Base-by-base conservation (phyloP, 2,329 filamentous ascomycete species). In the Talaromyces sp. region DNA sequence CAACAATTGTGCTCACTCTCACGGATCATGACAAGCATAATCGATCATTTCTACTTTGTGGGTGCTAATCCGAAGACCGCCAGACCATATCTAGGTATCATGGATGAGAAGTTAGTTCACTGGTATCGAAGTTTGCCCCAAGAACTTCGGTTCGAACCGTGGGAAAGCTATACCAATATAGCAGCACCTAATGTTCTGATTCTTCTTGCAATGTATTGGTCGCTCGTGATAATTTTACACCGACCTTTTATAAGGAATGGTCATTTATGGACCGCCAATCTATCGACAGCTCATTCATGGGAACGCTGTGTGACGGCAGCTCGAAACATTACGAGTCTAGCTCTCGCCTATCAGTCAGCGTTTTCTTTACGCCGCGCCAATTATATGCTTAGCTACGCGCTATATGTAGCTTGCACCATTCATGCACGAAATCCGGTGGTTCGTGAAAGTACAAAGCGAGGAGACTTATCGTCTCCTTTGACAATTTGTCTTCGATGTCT, bases 201-300 rank as follows among this genome's bases (percentile, higher is more conserved):
- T 43, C 41, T 43, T 43, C 41, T 43, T 10, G 19, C 41, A 19
- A 72, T 75, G 69, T 82, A 80, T 66, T 72, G 82, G 66, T 76
- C 79, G 4, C 73, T 83, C 13, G 74, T 76, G 10, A 82, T 83
- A 54, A 72, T 83, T 0, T 74, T 83, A 10, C 79, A 83, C 64
- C 77, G 80, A 1, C 79, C 81, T 1, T 82, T 82, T 67, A 73
- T 81, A 0, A 75, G 69, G 4, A 69, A 73, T 52, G 73, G 73
- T 10, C 73, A 76, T 61, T 68, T 74, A 3, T 69, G 71, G 41
- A 43, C n/a, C 8, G 41, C 16, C 16, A 43, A 19, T 16, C 19
- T 10, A 2, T 68, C 70, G 14, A 69, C 70, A 9, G 66, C 61
- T 41, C 31, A 13, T 14, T 74, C 73, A 4, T 75, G 73, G 73